A percentile compares a stretch with the other conserved stretches of the same genome.
Conservation (phyloP, 495 filamentous ascomycete genomes). For the Durotheca rogersii region DNA sequence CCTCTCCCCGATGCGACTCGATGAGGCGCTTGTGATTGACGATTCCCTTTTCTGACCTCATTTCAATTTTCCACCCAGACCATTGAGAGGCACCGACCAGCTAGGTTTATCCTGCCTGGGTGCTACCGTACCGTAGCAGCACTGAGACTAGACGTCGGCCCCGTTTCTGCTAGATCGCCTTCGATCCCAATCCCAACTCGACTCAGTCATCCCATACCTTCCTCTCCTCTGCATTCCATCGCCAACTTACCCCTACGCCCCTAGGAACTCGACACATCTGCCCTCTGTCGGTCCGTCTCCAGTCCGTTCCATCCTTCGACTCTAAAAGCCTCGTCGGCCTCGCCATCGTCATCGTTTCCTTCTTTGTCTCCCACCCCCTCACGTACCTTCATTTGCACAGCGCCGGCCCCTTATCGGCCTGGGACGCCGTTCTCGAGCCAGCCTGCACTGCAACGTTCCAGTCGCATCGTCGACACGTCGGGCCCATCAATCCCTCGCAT, state of each 20-base stretch:
- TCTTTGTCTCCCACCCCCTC: background rate
- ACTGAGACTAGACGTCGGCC: background rate
- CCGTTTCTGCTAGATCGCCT: slow-evolving; percentile 19
- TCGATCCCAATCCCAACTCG: slow-evolving; percentile 18
- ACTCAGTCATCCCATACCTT: slow-evolving; percentile 8
- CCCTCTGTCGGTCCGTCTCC: no score
- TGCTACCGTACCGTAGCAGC: no score
- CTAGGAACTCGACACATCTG: no score
- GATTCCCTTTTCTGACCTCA: slow-evolving; percentile 25
- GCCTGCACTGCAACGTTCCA: slow-evolving; percentile 26
- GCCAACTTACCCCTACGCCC: no score
- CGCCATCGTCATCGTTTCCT: background rate
- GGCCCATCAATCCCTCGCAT: slow-evolving; percentile 9
- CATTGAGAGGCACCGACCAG: background rate
- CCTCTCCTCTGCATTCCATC: slow-evolving; percentile 23
- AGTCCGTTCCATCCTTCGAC: no score
- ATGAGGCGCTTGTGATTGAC: slow-evolving; percentile 32
- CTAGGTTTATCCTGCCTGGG: slow-evolving; percentile 8
- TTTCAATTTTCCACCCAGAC: slow-evolving; percentile 13
- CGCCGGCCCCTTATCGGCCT: slow-evolving; percentile 21
- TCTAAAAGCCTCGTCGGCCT: no score
- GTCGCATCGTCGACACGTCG: slow-evolving; percentile 22
- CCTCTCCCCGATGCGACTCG: no score
- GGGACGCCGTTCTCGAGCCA: background rate
- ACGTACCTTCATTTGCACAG: slow-evolving; percentile 11